Conservation (phyloP, 139 green algal genomes). For the Auxenochlorella pyrenoidosa region DNA sequence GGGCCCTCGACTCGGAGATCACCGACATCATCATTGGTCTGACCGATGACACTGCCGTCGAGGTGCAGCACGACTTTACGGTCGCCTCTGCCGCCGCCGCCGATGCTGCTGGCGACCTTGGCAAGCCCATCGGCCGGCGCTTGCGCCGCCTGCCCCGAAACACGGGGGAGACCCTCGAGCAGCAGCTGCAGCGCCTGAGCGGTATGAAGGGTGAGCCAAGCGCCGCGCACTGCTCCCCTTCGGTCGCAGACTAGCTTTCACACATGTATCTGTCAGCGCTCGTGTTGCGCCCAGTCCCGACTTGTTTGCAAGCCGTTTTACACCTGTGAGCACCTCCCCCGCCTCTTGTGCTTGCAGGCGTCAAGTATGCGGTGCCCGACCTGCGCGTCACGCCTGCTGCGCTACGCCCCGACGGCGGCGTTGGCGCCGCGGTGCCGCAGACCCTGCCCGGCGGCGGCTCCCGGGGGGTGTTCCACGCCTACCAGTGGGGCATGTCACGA, state of each 20-base stretch:
- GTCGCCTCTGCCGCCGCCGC: background rate
- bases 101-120: conserved; percentile 1
- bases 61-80: background rate
- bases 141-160: background rate
- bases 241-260: too few species aligned
- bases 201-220: background rate
- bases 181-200: background rate
- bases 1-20: background rate
- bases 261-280: too few species aligned
- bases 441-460: background rate
- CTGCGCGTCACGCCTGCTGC: background rate
- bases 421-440: background rate
- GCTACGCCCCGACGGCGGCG: background rate
- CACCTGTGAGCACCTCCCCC: too few species aligned
- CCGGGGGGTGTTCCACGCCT: background rate
- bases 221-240: background rate
- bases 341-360: background rate
- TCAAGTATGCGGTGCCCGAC: conserved; percentile 18
- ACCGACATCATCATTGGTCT: conserved; percentile 19
- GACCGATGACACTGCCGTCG: background rate
- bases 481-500: conserved; percentile 13
- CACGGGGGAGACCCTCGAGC: background rate
- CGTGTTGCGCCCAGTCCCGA: too few species aligned
- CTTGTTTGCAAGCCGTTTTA: too few species aligned
- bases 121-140: conserved; percentile 11